Percentiles rank a stretch among this genome's conserved stretches.
Conservation (phyloP, 805 yeast genomes). For the Millerago galiae region DNA sequence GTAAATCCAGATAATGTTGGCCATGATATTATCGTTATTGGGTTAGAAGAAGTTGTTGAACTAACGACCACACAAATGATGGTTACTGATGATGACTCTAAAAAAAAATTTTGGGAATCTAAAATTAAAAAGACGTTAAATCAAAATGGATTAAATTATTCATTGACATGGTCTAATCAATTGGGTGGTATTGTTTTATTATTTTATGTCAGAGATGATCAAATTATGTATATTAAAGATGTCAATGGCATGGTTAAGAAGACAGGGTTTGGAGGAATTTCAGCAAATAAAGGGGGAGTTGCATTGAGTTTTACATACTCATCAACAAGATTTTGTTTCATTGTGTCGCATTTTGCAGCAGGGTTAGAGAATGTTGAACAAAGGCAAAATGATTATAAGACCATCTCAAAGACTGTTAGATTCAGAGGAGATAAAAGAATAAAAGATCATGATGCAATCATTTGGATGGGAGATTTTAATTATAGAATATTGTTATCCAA, state of each 20-base stretch:
- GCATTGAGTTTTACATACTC: constrained; percentile 62
- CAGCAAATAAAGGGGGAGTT: constrained; percentile 77
- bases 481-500: constrained; percentile 71
- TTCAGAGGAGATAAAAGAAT: constrained; percentile 55
- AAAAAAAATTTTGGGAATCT: constrained; percentile 59
- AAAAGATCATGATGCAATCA: constrained; percentile 72
- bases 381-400: constrained; percentile 79
- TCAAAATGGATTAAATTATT: constrained; percentile 32
- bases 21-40: constrained; percentile 72
- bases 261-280: constrained; percentile 91
- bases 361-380: constrained; percentile 78
- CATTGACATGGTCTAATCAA: constrained; percentile 66
- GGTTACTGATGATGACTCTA: constrained; percentile 60
- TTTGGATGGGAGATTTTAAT: constrained; percentile 94
- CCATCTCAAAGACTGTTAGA: constrained; percentile 62
- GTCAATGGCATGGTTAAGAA: constrained; percentile 73
- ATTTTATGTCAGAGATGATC: constrained; percentile 54
- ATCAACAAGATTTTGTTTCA: constrained; percentile 67
- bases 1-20: constrained; percentile 44
- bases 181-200: constrained; percentile 78
- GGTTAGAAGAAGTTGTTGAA: constrained; percentile 87
- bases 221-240: constrained; percentile 45
- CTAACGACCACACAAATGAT: constrained; percentile 78
- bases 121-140: constrained; percentile 45
- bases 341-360: constrained; percentile 89